Evolutionary conservation across 179 eudicot genomes (phyloP), one percentile per base, ranked within the genome.

Genomic region (Amaranthus tricolor): DNA sequence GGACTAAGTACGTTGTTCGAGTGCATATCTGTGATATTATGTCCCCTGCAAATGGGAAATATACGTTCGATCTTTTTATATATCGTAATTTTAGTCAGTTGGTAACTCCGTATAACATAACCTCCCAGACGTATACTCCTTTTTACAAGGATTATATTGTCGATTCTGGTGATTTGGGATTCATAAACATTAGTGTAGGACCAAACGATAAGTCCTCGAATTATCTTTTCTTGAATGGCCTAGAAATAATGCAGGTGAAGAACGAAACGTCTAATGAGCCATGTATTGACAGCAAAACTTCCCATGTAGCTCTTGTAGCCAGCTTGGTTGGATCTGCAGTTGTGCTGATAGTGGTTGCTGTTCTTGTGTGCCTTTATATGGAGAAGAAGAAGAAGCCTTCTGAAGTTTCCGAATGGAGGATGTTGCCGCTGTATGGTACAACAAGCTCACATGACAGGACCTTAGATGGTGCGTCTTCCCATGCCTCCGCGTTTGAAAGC

Each of bases 221-320:
- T 21, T 72, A 48, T 0, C 6, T 70, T 20, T 86, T 88, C 57
- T 60, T 90, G 62, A 88, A 90, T 76, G 96, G 96, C 51, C 70
- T 90, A 19, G 96, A 90, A 79, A 87, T 90, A 47, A 80, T 90
- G 88, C 85, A 85, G 81, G 59, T 86, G 4, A 64, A 70, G 58
- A 64, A 73, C 15, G 82, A 17, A 44, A 55, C 71, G 6, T 77
- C 58, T 73, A 1, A 11, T 51, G 81, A 74, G 48, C 62, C 64
- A 9, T 1, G 0, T 21, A 51, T 2, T 54, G 10, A 19, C 9
- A 7, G n/a, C 70, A 67, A 62, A 31, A 31, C 40, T 17, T 51
- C 9, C 17, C 17, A 50, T 78, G 16, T 54, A 40, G 61, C 6
- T 12, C 60, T 80, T 66, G 71, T 81, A 24, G 47, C 81, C 61